phyloP scores from a whole-genome alignment of 2,329 filamentous ascomycete species.

The Fusarium tuaranense region DNA sequence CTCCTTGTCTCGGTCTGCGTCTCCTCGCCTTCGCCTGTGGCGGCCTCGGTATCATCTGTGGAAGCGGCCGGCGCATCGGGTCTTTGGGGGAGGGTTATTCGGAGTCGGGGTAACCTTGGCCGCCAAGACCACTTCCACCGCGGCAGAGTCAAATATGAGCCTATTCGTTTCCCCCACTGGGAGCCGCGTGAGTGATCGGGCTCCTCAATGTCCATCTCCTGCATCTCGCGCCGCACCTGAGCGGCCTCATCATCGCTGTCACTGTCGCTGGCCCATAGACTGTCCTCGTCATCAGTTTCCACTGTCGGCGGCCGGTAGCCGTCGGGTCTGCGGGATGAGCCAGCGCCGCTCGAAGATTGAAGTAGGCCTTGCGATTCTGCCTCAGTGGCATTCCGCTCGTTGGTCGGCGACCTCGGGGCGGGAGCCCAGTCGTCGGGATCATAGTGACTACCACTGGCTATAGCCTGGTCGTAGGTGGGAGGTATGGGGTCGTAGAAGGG shows the following conservation, averaged over 20 bases:
- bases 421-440: constrained; percentile 47
- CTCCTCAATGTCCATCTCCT: constrained; percentile 90
- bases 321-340: constrained; percentile 57
- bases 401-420: constrained; percentile 49
- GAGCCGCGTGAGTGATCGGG: constrained; percentile 60
- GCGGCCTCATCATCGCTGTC: constrained; percentile 67
- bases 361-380: constrained; percentile 84
- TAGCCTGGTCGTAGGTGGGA: constrained; percentile 57
- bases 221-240: constrained; percentile 82
- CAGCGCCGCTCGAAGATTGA: constrained; percentile 59
- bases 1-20: constrained; percentile 41
- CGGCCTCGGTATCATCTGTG: constrained; percentile 40
- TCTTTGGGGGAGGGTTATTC: constrained; percentile 60
- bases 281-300: constrained; percentile 78
- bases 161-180: constrained; percentile 67
- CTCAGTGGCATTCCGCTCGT: constrained; percentile 74
- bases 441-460: constrained; percentile 52
- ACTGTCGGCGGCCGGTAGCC: constrained; percentile 86
- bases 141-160: constrained; percentile 63
- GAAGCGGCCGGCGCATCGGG: constrained; percentile 39
- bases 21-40: constrained; percentile 44
- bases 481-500: constrained; percentile 58
- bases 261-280: constrained; percentile 63
- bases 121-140: constrained; percentile 68
- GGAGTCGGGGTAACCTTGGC: constrained; percentile 63